These are phyloP conservation scores for Penicillium sp. DNA, from an alignment of 2,329 filamentous ascomycete genomes.

Conservation along the genomic window DNA sequence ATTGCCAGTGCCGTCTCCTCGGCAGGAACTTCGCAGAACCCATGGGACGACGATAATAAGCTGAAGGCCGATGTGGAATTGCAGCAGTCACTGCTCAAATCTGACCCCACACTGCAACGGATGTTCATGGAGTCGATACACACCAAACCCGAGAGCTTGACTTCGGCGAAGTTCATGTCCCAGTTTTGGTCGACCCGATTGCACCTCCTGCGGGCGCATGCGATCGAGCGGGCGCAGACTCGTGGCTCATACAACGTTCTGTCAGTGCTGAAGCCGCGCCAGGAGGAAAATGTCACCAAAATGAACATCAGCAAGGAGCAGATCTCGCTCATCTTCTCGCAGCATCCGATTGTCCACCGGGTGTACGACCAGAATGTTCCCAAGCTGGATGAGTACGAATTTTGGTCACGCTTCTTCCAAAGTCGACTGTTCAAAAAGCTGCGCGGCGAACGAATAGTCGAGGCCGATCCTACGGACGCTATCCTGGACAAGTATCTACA, in stretches of 20 bases:
- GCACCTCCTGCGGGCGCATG: slow-evolving; percentile 83
- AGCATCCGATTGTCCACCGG: slow-evolving; percentile 85
- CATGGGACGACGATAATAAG: slow-evolving; percentile 78
- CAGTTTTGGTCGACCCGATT: slow-evolving; percentile 95
- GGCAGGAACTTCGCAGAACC: slow-evolving; percentile 50
- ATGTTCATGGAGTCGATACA: slow-evolving; percentile 84
- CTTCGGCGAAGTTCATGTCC: slow-evolving; percentile 76
- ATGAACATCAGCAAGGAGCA: slow-evolving; percentile 89
- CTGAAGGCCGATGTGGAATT: slow-evolving; percentile 77
- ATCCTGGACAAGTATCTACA: slow-evolving; percentile 86
- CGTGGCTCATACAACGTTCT: slow-evolving; percentile 92
- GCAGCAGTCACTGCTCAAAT: slow-evolving; percentile 84
- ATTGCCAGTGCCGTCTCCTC: slow-evolving; percentile 71
- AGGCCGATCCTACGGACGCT: slow-evolving; percentile 73
- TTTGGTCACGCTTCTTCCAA: slow-evolving; percentile 94
- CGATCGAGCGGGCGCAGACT: slow-evolving; percentile 82
- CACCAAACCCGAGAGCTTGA: slow-evolving; percentile 82
- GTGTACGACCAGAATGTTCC: slow-evolving; percentile 94
- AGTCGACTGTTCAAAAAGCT: slow-evolving; percentile 88
- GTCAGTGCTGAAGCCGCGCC: slow-evolving; percentile 80
- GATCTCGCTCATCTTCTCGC: slow-evolving; percentile 87
- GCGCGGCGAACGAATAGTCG: slow-evolving; percentile 81
- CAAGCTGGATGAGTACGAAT: slow-evolving; percentile 74
- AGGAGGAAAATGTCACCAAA: slow-evolving; percentile 72
- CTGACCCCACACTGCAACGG: slow-evolving; percentile 72